Base-by-base conservation (phyloP, 345 rosid genomes). In the Punica granatum region DNA sequence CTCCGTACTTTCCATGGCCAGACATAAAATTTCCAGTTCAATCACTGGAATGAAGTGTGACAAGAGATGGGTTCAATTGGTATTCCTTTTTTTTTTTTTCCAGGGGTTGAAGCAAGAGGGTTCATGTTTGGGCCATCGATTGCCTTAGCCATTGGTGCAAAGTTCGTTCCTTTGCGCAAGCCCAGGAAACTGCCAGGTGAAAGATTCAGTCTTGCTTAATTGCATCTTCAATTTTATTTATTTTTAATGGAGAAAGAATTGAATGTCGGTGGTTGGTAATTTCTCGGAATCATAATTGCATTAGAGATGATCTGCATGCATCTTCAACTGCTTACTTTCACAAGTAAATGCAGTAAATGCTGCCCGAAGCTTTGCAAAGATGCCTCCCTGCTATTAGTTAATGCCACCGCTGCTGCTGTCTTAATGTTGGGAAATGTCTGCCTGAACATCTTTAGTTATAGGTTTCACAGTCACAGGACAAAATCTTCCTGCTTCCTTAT, bases 121-220 rank as follows among this genome's bases (percentile, higher is more conserved):
- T 93, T 93, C 85, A 83, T 93, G 82, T 93, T 93, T 74, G 98
- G 97, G 34, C 86, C 97, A 41, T 60, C 98, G 16, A 80, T 93
- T 60, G 98, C 98, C 67, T 76, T 93, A 51, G 98, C 97, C 39
- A 87, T 93, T 60, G 96, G 94, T 53, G 98, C 98, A 28, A 93
- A 90, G 83, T 93, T 93, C 73, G 80, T 90, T 41, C 97, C 97
- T 53, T 66, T 93, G 56, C 76, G 98, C 59, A 93, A 93, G 80
- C 97, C 96, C 34, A 79, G 79, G 62, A 90, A 90, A 71, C 73
- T 93, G 60, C 97, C 97, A 42, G 97, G 98, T 92, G 61, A 54
- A 56, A 56, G 33, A 26, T 26, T 56, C 61, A 56, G 15, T 28
- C 61, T 56, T 51, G 7, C 21, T 51, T 8, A 14, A 54, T 25